phyloP scores from a whole-genome alignment of 1,284 basidiomycete genomes.

The Fistulina hepatica region DNA sequence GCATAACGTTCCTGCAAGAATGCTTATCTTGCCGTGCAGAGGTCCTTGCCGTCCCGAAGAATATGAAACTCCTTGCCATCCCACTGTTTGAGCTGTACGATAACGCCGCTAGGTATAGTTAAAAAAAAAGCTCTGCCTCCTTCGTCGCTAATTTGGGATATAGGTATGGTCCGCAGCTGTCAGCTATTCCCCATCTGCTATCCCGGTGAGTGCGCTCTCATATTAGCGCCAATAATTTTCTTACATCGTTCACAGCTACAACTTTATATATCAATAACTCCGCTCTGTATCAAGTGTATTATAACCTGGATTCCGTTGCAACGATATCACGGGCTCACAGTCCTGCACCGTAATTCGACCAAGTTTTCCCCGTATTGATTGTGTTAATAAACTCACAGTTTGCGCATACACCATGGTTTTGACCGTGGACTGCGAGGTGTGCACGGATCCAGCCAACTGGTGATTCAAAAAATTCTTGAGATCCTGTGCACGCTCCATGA shows the following conservation, averaged over 20 bases:
- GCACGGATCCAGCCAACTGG: too few relatives aligned
- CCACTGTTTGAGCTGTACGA: constrained; percentile 97
- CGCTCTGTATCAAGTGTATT: too few relatives aligned
- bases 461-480: too few relatives aligned
- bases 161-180: constrained; percentile 84
- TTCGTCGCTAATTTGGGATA: constrained; percentile 4
- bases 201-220: constrained; percentile 52
- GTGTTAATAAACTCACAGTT: too few relatives aligned
- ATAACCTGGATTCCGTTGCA: too few relatives aligned
- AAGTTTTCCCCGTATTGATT: too few relatives aligned
- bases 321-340: too few relatives aligned
- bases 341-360: too few relatives aligned
- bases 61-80: constrained; percentile 96
- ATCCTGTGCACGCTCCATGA: too few relatives aligned
- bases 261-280: constrained; percentile 60
- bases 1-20: neutral
- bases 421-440: too few relatives aligned
- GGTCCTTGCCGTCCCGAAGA: constrained; percentile 91
- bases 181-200: constrained; percentile 87
- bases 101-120: constrained; percentile 73
- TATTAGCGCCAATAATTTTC: neutral
- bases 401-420: too few relatives aligned
- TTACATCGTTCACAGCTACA: constrained; percentile 31
- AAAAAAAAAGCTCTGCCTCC: neutral
- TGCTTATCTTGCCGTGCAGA: constrained; percentile 40